These are phyloP conservation scores for Eucalyptus victrix DNA, from an alignment of 345 rosid species.

Conservation along the genomic window DNA sequence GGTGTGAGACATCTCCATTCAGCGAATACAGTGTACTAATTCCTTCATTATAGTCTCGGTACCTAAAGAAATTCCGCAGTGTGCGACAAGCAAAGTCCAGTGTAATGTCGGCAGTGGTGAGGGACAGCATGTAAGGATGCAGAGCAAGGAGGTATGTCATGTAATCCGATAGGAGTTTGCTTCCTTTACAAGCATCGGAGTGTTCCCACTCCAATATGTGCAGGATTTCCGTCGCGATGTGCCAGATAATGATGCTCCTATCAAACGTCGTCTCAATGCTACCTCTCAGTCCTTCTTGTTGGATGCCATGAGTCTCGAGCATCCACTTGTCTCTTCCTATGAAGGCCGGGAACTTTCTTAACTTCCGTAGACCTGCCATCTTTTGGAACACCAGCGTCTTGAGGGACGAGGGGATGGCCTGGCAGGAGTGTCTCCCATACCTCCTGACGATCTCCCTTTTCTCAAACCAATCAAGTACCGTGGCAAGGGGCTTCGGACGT, in stretches of 20 bases:
- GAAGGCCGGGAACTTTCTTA: rapidly evolving
- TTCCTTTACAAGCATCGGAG: neutral
- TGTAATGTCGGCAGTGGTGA: neutral
- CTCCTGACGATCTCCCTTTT: neutral
- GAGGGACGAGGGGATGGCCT: neutral
- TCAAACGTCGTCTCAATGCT: neutral
- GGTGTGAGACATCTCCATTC: neutral
- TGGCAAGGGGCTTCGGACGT: neutral
- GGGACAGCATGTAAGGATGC: neutral
- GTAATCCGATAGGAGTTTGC: neutral
- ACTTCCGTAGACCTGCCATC: neutral
- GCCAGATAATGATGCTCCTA: slow-evolving; percentile 1
- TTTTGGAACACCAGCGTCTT: neutral
- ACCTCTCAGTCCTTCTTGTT: neutral
- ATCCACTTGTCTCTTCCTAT: neutral
- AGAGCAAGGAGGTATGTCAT: neutral
- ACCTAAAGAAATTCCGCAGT: neutral
- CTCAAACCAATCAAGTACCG: neutral
- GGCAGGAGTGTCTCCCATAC: neutral
- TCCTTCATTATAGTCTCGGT: neutral
- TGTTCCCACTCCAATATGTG: neutral
- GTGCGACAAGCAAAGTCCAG: neutral
- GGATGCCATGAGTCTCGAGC: neutral
- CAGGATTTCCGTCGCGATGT: neutral
- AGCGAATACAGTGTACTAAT: neutral